Evolutionary conservation across 192 early-diverging fungal genomes (phyloP).

Genomic region (Gigaspora rosea): DNA sequence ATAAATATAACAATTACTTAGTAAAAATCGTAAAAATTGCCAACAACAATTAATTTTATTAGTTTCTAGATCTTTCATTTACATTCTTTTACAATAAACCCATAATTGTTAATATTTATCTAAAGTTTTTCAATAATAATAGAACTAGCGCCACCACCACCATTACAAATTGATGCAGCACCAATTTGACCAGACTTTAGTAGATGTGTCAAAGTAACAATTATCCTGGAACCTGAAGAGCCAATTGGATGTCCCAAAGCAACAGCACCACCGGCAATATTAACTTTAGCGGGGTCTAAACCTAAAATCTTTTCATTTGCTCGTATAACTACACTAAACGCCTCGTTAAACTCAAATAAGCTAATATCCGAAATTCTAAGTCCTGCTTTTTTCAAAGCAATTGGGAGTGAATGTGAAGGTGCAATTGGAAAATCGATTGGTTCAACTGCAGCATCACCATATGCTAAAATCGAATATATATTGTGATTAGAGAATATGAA

Average conservation of each 20-base stretch:
- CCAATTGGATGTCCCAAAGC: conserved; percentile 83
- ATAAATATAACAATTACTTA: too few relatives aligned
- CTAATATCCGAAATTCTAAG: conserved; percentile 81
- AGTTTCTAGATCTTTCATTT: too few relatives aligned
- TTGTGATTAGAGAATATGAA: background rate
- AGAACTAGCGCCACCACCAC: conserved; percentile 76
- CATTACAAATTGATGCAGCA: conserved; percentile 81
- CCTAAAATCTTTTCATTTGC: conserved; percentile 89
- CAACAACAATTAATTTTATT: too few relatives aligned
- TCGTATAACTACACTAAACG: conserved; percentile 89
- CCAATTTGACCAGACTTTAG: conserved; percentile 83
- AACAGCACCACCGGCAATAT: conserved; percentile 82
- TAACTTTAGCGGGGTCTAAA: conserved; percentile 68
- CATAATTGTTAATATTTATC: too few relatives aligned
- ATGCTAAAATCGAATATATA: conserved; percentile 40
- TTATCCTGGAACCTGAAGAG: conserved; percentile 78
- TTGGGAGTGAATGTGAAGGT: conserved; percentile 88
- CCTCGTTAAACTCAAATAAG: conserved; percentile 97
- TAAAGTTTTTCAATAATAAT: conserved; percentile 65
- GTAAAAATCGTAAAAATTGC: too few relatives aligned
- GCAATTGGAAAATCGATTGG: conserved; percentile 97
- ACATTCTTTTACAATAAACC: too few relatives aligned
- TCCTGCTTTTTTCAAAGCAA: conserved; percentile 87
- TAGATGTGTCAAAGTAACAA: conserved; percentile 80
- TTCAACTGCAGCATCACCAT: conserved; percentile 85